Percentiles rank a stretch among this genome's conserved stretches.
Conservation (phyloP, 306 rosid genomes). For the Herpetospermum pedunculosum region DNA sequence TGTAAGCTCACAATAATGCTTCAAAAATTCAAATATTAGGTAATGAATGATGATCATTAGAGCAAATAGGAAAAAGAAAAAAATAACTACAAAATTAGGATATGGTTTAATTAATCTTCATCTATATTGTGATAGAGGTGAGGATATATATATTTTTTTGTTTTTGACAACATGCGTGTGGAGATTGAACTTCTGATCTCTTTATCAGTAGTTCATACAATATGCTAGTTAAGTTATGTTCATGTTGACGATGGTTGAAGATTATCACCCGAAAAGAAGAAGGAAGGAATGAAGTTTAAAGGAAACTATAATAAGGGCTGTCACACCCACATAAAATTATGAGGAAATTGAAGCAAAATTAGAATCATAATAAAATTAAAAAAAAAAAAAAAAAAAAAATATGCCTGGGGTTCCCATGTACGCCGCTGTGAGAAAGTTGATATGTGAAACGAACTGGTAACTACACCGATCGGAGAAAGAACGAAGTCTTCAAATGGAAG, state of each 20-base stretch:
- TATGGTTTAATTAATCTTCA: no score
- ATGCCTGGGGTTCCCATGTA: conserved; percentile 19
- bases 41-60: background rate
- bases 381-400: background rate
- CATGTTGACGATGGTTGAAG: no score
- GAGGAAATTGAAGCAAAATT: background rate
- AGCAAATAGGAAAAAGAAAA: background rate
- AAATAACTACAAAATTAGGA: background rate
- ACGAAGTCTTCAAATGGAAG: background rate
- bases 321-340: background rate
- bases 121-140: no score
- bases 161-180: no score
- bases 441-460: background rate
- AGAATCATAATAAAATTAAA: background rate
- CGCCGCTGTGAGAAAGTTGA: conserved; percentile 5
- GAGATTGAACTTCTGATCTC: no score
- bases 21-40: background rate
- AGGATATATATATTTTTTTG: no score
- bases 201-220: no score
- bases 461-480: background rate
- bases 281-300: background rate
- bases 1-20: background rate
- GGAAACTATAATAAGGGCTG: background rate
- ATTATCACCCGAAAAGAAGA: no score
- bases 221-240: no score